A percentile compares a stretch with the other conserved stretches of the same genome.
Conservation (phyloP, 306 rosid genomes). For the Pyrus betulifolia region DNA sequence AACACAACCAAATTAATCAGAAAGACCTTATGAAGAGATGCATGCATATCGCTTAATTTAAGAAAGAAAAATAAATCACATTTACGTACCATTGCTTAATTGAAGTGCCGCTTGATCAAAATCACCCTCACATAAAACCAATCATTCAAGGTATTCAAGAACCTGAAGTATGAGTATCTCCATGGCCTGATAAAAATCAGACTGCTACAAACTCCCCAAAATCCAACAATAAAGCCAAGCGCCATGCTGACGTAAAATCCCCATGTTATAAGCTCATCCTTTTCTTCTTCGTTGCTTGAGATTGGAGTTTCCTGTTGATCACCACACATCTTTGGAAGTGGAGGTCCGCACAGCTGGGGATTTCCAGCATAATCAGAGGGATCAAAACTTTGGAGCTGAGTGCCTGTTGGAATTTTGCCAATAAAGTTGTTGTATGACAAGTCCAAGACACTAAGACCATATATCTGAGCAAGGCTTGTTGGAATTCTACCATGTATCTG, state of each 20-base stretch:
- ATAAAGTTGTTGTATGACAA: no score
- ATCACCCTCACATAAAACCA: background rate
- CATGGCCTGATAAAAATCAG: constrained; percentile 4
- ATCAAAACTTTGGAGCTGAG: constrained; percentile 2
- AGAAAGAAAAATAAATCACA: no score
- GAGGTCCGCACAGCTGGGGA: background rate
- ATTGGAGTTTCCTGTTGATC: background rate
- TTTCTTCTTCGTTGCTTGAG: background rate
- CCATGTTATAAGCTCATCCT: background rate
- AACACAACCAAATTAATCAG: no score
- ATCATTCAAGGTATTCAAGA: background rate
- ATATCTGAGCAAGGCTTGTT: background rate
- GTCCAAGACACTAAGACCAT: background rate
- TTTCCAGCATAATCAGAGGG: constrained; percentile 1
- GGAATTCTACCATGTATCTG: no score
- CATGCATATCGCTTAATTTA: no score
- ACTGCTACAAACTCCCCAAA: constrained; percentile 24
- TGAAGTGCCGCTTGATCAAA: no score
- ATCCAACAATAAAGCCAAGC: constrained; percentile 13
- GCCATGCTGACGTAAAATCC: constrained; percentile 16
- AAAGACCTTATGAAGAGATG: no score
- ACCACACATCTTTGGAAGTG: background rate
- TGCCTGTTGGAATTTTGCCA: background rate
- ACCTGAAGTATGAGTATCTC: constrained; percentile 20
- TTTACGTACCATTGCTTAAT: background rate